Base-by-base conservation (phyloP, 495 filamentous ascomycete genomes). In the Neurospora sp. region DNA sequence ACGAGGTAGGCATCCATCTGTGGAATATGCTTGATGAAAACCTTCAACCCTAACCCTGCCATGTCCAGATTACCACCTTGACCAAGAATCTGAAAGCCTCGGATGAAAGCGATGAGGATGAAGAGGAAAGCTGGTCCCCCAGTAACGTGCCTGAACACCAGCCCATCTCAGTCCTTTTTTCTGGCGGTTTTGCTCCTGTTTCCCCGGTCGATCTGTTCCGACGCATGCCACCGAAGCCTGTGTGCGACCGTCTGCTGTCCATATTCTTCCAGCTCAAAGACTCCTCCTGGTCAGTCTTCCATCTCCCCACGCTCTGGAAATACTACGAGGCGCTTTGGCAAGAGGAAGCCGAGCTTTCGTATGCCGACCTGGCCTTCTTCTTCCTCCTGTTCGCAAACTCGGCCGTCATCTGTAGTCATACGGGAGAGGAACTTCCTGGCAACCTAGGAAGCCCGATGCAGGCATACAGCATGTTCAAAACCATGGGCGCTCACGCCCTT, bases 191-290 rank as follows among this genome's bases (percentile, higher is more conserved):
- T 38, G 76, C 80, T 10, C 72, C 73, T 7, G 70, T 77, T 1
- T 78, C 77, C 20, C 80, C 80, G 40, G 78, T 81, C 18, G 84
- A 87, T 41, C 22, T 87, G 53, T 68, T 85, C 16, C 69, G 73
- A 9, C 80, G 84, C 71, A 74, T 88, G 9, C 86, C 85, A 0
- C 74, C 80, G 2, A 81, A 83, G 10, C 75, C 78, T 14, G 74
- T 84, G 3, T 76, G 80, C 18, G 86, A 87, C 77, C 77, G 83
- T 38, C 73, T 88, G 8, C 75, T 88, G n/a, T 79, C 81, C 37
- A 78, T 80, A 16, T 85, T 86, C 69, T 77, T 88, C 22, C 82
- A 83, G 35, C 79, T 79, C 0, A 81, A 80, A 39, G 85, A 87
- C 68, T 82, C 85, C 2, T 73, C 80, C 38, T 76, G 83, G 71